Conservation (phyloP, 2,329 filamentous ascomycete genomes). For the Aspergillus versicolor region DNA sequence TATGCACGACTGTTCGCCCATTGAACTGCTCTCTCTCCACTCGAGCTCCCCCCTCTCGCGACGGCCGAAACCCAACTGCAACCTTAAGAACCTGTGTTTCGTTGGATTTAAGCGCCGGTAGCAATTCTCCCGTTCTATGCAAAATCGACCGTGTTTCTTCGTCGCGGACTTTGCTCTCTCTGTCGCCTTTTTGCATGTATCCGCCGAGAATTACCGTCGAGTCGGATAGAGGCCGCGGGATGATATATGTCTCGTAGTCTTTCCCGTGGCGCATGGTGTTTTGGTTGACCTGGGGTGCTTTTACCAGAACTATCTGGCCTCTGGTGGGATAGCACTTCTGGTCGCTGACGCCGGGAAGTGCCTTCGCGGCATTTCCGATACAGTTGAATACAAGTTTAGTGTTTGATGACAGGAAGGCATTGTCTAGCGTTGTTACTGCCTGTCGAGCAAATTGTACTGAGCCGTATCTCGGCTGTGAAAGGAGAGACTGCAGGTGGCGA, state of each 20-base stretch:
- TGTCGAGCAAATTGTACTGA: conserved; percentile 3
- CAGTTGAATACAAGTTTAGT: conserved; percentile 2
- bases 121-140: conserved; percentile 33
- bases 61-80: conserved; percentile 20
- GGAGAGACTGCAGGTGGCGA: conserved; percentile 24
- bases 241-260: conserved; percentile 44
- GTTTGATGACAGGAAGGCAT: neutral
- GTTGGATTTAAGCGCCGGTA: conserved; percentile 27
- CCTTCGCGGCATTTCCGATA: conserved; percentile 36
- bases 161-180: conserved; percentile 13
- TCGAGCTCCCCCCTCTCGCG: conserved; percentile 18
- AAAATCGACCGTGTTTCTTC: conserved; percentile 42
- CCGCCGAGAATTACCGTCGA: conserved; percentile 41
- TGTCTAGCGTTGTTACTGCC: neutral
- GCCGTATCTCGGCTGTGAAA: conserved; percentile 8
- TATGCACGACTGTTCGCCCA: conserved; percentile 17
- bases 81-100: conserved; percentile 37
- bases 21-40: conserved; percentile 13
- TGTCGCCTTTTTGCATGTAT: conserved; percentile 27
- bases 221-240: conserved; percentile 38
- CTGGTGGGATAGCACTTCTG: conserved; percentile 43
- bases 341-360: conserved; percentile 39
- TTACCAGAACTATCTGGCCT: conserved; percentile 41
- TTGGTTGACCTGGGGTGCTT: conserved; percentile 32
- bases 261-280: conserved; percentile 44